Evolutionary conservation across 352 stramenopile species (phyloP).

Genomic region (Phytopythium litorale): DNA sequence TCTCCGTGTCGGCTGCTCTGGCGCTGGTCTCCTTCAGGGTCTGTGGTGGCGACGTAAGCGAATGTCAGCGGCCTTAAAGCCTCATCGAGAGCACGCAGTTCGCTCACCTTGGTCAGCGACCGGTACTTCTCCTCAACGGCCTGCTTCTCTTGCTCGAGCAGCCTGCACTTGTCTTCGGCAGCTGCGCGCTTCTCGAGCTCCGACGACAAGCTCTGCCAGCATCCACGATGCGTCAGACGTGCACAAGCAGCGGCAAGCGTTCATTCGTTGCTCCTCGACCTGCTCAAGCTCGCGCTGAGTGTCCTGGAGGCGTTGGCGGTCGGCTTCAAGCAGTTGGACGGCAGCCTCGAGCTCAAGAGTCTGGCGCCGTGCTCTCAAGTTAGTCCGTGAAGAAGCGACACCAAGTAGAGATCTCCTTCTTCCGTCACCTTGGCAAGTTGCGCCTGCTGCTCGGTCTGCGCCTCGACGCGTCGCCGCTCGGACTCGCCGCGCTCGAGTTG

Average conservation of each 20-base stretch:
- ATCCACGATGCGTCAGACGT: background rate
- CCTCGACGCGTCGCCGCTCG: constrained; percentile 19
- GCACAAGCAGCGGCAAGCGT: background rate
- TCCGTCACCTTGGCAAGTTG: constrained; percentile 13
- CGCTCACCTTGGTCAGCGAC: constrained; percentile 25
- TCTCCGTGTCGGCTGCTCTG: constrained; percentile 37
- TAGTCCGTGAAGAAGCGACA: no score
- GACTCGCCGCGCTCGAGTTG: constrained; percentile 19
- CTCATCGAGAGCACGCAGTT: background rate
- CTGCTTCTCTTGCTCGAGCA: constrained; percentile 31
- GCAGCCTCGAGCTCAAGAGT: constrained; percentile 20
- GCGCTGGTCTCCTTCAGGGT: constrained; percentile 36
- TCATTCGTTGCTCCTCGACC: background rate
- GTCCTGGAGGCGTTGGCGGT: constrained; percentile 11
- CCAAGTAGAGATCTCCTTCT: no score
- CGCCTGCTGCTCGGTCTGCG: constrained; percentile 21
- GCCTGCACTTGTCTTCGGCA: constrained; percentile 17
- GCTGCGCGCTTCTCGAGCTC: constrained; percentile 13
- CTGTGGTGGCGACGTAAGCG: constrained; percentile 11
- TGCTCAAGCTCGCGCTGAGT: constrained; percentile 16
- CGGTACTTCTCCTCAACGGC: constrained; percentile 41
- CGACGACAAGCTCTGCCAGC: constrained; percentile 8
- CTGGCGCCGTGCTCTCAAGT: background rate
- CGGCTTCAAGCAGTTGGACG: constrained; percentile 13
- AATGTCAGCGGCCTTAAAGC: background rate